Percentiles rank a stretch among this genome's conserved stretches.
Evolutionary conservation across 2,329 filamentous ascomycete species (phyloP).

Genomic region (Mariannaea sp.): DNA sequence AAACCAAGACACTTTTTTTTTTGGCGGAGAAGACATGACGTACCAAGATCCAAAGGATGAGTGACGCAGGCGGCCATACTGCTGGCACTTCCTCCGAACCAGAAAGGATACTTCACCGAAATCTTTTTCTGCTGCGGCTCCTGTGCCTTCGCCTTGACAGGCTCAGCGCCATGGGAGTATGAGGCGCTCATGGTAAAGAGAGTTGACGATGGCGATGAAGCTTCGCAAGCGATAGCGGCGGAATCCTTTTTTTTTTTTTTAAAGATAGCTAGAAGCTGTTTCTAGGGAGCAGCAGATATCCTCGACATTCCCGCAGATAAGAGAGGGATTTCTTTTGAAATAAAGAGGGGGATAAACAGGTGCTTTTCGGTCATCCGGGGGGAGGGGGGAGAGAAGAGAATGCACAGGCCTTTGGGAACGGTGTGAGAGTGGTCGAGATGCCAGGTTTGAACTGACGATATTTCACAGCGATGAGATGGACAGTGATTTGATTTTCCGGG

Average conservation of each 20-base stretch:
- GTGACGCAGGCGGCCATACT: conserved; percentile 91
- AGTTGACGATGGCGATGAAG: neutral
- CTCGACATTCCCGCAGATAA: conserved; percentile 20
- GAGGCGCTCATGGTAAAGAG: conserved; percentile 29
- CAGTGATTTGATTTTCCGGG: conserved; percentile 18
- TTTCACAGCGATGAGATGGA: conserved; percentile 9
- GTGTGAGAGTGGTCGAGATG: neutral
- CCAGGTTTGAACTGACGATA: conserved; percentile 15
- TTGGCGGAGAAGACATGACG: conserved; percentile 42
- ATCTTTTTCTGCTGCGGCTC: conserved; percentile 47
- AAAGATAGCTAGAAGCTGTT: conserved; percentile 1
- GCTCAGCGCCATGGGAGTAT: conserved; percentile 25
- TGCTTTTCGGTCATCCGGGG: conserved; percentile 3
- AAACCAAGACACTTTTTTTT: neutral
- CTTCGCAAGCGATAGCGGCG: conserved; percentile 8
- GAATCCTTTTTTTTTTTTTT: neutral
- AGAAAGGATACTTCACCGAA: conserved; percentile 73
- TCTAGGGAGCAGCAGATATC: conserved; percentile 14
- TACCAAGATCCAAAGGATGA: conserved; percentile 90
- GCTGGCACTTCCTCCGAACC: conserved; percentile 95
- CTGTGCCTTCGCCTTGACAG: conserved; percentile 26
- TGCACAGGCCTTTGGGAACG: neutral
- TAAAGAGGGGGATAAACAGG: conserved; percentile 10
- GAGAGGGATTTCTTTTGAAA: neutral
- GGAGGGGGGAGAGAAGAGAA: neutral